These are phyloP conservation scores for Naematelia aurantialba DNA, from an alignment of 768 basidiomycete species.

Conservation along the genomic window DNA sequence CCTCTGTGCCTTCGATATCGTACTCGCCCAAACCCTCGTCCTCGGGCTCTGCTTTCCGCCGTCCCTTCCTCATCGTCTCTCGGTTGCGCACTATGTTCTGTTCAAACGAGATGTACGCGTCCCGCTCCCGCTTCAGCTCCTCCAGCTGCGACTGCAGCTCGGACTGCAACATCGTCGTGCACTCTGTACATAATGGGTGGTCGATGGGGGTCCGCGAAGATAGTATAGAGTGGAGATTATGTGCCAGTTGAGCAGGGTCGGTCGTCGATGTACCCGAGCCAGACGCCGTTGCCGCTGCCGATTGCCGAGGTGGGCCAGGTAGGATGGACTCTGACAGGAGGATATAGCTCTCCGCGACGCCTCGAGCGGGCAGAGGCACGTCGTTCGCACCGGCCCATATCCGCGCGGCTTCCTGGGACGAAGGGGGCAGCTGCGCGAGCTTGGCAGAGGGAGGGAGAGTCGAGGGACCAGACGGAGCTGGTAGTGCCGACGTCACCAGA, in stretches of 20 bases:
- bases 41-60: conserved; percentile 55
- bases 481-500: conserved; percentile 70
- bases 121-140: conserved; percentile 84
- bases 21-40: conserved; percentile 50
- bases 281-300: conserved; percentile 62
- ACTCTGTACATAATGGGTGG: conserved; percentile 93
- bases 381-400: conserved; percentile 31
- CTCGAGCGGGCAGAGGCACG: neutral
- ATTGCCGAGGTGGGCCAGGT: conserved; percentile 33
- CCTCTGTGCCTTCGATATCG: conserved; percentile 35
- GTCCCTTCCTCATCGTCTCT: conserved; percentile 58
- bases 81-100: conserved; percentile 77
- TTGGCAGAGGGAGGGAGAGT: conserved; percentile 49
- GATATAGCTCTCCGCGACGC: conserved; percentile 33
- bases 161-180: conserved; percentile 73
- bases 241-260: conserved; percentile 50
- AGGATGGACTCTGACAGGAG: conserved; percentile 46
- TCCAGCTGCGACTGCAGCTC: conserved; percentile 76
- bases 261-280: conserved; percentile 71
- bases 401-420: conserved; percentile 41
- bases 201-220: conserved; percentile 58
- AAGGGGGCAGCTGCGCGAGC: conserved; percentile 52
- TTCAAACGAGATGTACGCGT: conserved; percentile 90
- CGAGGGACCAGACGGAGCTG: conserved; percentile 50
- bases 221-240: conserved; percentile 40